These are phyloP conservation scores for Sordariomycetes sp. DNA, from an alignment of 2,329 filamentous ascomycete genomes.

Conservation along the genomic window DNA sequence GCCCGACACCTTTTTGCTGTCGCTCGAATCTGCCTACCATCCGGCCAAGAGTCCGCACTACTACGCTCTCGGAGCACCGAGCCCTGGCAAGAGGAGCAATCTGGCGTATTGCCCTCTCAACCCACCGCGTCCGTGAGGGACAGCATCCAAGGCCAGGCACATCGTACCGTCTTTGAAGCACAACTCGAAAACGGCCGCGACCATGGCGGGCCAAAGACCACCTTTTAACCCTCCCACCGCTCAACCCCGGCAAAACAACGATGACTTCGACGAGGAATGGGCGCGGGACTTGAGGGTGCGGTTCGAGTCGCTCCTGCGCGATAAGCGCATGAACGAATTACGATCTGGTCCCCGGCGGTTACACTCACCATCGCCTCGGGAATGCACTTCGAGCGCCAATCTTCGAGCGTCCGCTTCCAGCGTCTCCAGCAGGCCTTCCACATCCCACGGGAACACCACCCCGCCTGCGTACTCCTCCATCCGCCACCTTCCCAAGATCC, in stretches of 20 bases:
- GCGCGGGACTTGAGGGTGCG: conserved; percentile 69
- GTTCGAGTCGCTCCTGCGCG: conserved; percentile 79
- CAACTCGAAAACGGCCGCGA: neutral
- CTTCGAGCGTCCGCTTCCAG: conserved; percentile 27
- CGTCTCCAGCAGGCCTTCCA: conserved; percentile 31
- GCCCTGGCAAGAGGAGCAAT: neutral
- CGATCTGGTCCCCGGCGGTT: conserved; percentile 36
- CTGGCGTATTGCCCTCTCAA: neutral
- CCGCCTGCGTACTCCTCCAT: conserved; percentile 37
- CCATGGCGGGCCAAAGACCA: conserved; percentile 2
- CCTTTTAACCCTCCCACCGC: neutral
- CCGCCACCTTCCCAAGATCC: conserved; percentile 44
- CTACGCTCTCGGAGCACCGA: neutral
- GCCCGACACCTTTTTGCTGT: neutral
- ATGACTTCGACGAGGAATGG: conserved; percentile 49
- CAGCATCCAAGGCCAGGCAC: neutral
- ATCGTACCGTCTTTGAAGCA: neutral
- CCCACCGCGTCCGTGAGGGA: neutral
- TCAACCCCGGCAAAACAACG: neutral
- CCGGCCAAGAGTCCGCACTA: neutral
- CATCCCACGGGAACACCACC: conserved; percentile 29
- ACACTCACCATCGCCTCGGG: conserved; percentile 42
- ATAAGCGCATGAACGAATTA: conserved; percentile 77
- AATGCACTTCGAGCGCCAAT: conserved; percentile 39
- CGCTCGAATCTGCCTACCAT: neutral